Percentiles rank a stretch among this genome's conserved stretches.
These are phyloP conservation scores for Amborella trichopoda DNA, from an alignment of 164 flowering plant genomes.

Conservation along the genomic window DNA sequence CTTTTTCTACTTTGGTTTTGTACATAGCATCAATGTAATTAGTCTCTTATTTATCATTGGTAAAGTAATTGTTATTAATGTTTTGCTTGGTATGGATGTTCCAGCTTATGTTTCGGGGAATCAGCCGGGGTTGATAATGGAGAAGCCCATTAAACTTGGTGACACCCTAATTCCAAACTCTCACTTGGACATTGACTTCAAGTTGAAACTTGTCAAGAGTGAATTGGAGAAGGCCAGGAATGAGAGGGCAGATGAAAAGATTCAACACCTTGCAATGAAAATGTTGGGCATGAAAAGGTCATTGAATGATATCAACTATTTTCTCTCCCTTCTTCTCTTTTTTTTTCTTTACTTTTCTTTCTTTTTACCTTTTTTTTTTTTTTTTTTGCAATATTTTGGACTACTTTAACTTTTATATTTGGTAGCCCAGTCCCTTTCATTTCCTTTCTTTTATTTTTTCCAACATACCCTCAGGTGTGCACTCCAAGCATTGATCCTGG, in stretches of 20 bases:
- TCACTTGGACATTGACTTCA: conserved; percentile 27
- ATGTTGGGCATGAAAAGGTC: conserved; percentile 54
- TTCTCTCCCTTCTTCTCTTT: background rate
- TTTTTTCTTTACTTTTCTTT: background rate
- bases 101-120: conserved; percentile 65
- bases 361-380: background rate
- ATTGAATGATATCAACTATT: too few species aligned
- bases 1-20: too few species aligned
- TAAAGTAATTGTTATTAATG: background rate
- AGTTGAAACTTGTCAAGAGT: conserved; percentile 26
- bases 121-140: conserved; percentile 31
- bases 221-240: conserved; percentile 26
- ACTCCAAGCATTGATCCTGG: too few species aligned
- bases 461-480: too few species aligned
- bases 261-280: conserved; percentile 27
- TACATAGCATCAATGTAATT: too few species aligned
- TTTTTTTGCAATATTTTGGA: background rate
- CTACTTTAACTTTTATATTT: too few species aligned
- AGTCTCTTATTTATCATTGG: too few species aligned
- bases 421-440: too few species aligned
- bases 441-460: too few species aligned
- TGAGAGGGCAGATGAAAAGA: conserved; percentile 14
- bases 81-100: background rate
- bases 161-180: conserved; percentile 36
- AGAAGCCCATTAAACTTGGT: conserved; percentile 33